Base-by-base conservation (phyloP, 768 basidiomycete genomes). In the Asterophora parasitica region DNA sequence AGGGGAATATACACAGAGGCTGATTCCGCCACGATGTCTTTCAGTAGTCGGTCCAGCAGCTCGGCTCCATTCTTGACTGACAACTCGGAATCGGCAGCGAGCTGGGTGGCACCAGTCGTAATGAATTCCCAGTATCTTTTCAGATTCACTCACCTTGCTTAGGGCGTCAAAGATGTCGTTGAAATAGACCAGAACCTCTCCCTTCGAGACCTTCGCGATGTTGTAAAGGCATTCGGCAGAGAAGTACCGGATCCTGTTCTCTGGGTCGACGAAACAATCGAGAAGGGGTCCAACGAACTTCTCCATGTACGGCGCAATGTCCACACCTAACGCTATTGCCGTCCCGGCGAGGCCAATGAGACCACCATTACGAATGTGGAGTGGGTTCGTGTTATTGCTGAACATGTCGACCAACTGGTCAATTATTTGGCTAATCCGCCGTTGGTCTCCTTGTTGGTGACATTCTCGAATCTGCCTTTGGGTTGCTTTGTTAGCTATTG, bases 61-160 rank as follows among this genome's bases (percentile, higher is more conserved):
- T 99, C 96, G 1, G 96, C 94, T 1, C 95, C 95, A 60, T 97
- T 98, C 79, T 96, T 95, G 51, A 99, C 95, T 2, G 96, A 95
- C 31, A 90, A 59, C 57, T 98, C 95, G 0, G 92, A 88, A 65
- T 99, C 96, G 16, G 95, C 91, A 7, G 92, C 89, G 50, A 99
- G 89, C 95, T 98, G 60, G 53, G 36, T 41, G 48, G 45, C 32
- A 41, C 46, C 13, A 1, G 9, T 46, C 7, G 30, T 11, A 31
- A 44, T 20, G 44, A 30, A 33, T 13, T 12, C 17, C 36, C 30
- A 39, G 19, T 13, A 8, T 9, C 23, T 13, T 35, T 40, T 26
- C 30, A 44, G 33, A n/a, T 31, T 7, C n/a, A 58, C 79, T 48
- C 58, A 94, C 95, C 76, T 97, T 98, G 75, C 91, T 93, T 52